Base-by-base conservation (phyloP, 129 eudicot species). In the Flaveria trinervia region DNA sequence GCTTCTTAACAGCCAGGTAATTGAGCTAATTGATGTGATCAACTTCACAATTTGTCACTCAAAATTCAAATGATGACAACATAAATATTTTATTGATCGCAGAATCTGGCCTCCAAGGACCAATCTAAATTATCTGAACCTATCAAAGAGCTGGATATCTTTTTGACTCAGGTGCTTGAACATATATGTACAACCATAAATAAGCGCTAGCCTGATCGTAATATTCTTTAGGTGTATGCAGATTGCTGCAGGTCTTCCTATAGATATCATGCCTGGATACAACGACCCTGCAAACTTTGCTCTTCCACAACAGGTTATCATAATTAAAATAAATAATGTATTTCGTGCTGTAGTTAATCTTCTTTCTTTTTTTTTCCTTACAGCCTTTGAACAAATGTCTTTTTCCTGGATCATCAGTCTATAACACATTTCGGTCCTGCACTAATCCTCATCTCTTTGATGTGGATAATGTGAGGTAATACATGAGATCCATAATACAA, bases 371-470 rank as follows among this genome's bases (percentile, higher is more conserved):
- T 66, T 57, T 87, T 39, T 39, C 49, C 28, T 48, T 81, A 23
- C 86, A 94, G 97, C 92, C 97, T 28, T 76, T 94, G 79, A 84
- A 94, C 77, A 86, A 89, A 82, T 94, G 99, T 78, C 99, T 94
- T 77, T 94, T 94, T 72, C 97, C 94, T 70, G 97, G 99, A 57
- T 88, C 97, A 57, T 61, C 94, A 3, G 79, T 96, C 54, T 94
- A 85, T 77, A 89, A 89, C 90, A 89, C 99, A 61, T 94, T 94
- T 82, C 88, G 88, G 72, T 86, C 99, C 64, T 91, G 97, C 83
- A 81, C 92, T 9, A 94, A 94, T 76, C 99, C 99, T 73, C 97
- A 94, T 82, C 84, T 80, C 69, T 94, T 94, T 83, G 93, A 89
- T 79, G 96, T 94, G 77, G 99, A 91, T 56, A 79, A 73, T 79